A percentile compares a stretch with the other conserved stretches of the same genome.
Evolutionary conservation across 169 alveolate species (phyloP).

Genomic region (Plasmodium billcollinsi): DNA sequence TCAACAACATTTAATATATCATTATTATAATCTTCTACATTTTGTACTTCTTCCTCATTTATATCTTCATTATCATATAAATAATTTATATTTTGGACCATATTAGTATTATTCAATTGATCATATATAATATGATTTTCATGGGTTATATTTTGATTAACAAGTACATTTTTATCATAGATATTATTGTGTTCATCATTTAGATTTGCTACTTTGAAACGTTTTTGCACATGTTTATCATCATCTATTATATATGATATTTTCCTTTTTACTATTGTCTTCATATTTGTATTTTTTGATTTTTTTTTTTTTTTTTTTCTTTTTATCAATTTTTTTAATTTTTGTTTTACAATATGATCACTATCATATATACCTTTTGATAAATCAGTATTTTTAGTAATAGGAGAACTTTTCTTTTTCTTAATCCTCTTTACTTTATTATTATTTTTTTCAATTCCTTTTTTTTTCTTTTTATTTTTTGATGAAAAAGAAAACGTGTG

Average conservation of each 20-base stretch:
- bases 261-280: neutral
- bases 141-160: too few species aligned
- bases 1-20: neutral
- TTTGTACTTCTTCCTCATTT: neutral
- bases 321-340: constrained; percentile 2
- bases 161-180: too few species aligned
- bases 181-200: neutral
- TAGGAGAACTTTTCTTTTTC: neutral
- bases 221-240: neutral
- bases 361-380: too few species aligned
- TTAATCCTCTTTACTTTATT: neutral
- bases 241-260: neutral
- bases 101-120: too few species aligned
- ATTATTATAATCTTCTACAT: neutral
- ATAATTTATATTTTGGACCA: neutral
- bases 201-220: neutral
- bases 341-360: neutral
- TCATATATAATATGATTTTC: too few species aligned
- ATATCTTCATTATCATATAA: neutral
- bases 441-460: neutral
- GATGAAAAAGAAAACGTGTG: neutral
- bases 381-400: neutral
- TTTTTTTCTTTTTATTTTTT: constrained; percentile 3
- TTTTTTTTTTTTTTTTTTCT: constrained; percentile 4
- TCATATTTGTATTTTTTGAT: neutral